phyloP scores from a whole-genome alignment of 805 yeast species.

The Clavispora fructus region DNA sequence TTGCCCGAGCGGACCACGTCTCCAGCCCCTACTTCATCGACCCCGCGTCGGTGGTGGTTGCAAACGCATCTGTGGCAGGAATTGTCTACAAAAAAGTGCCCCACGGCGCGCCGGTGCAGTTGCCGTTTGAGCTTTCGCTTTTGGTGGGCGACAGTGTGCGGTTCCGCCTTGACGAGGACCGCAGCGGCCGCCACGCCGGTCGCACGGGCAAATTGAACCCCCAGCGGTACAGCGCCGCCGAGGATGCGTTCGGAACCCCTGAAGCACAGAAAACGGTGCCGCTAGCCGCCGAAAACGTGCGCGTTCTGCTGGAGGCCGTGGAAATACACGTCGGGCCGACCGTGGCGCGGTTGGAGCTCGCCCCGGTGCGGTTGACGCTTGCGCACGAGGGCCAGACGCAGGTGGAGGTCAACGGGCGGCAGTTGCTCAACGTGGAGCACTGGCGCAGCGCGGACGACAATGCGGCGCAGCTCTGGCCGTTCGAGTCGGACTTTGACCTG shows the following conservation, averaged over 20 bases:
- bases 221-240: constrained; percentile 54
- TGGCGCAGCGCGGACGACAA: constrained; percentile 42
- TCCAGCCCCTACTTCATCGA: constrained; percentile 20
- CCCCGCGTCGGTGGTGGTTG: constrained; percentile 10
- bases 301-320: constrained; percentile 11
- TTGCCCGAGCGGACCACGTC: constrained; percentile 32
- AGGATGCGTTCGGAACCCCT: constrained; percentile 13
- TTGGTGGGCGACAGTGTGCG: constrained; percentile 56
- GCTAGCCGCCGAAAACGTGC: neutral
- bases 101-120: constrained; percentile 16
- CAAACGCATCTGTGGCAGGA: constrained; percentile 37
- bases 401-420: constrained; percentile 61
- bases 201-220: constrained; percentile 22
- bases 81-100: constrained; percentile 39
- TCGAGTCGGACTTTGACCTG: constrained; percentile 61
- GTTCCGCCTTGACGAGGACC: constrained; percentile 60
- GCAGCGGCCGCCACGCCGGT: constrained; percentile 13
- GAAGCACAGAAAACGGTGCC: neutral
- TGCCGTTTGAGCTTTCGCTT: constrained; percentile 58
- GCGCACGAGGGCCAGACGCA: constrained; percentile 41
- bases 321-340: constrained; percentile 39
- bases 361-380: constrained; percentile 49
- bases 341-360: constrained; percentile 36
- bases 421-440: constrained; percentile 80
- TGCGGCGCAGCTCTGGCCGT: constrained; percentile 29